These are phyloP conservation scores for Nakazawaea wickerhamii DNA, from an alignment of 805 yeast genomes.

Conservation along the genomic window DNA sequence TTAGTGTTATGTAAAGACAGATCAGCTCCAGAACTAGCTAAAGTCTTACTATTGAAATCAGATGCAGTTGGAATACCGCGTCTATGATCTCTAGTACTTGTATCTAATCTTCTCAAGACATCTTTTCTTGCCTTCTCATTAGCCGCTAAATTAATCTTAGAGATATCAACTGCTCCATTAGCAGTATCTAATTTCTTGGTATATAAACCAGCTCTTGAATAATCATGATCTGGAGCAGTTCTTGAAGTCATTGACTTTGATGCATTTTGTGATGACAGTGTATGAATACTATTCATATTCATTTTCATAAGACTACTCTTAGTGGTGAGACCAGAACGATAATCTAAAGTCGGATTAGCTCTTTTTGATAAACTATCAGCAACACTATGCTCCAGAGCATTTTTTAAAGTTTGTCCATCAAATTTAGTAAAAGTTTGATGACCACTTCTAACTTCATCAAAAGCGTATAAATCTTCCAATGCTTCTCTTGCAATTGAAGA, in stretches of 20 bases:
- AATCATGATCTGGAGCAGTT: constrained; percentile 33
- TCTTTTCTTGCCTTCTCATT: constrained; percentile 30
- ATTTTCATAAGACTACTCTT: constrained; percentile 25
- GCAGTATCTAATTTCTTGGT: constrained; percentile 30
- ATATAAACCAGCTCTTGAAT: constrained; percentile 26
- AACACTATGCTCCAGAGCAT: constrained; percentile 14
- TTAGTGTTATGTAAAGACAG: constrained; percentile 46
- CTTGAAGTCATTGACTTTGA: constrained; percentile 39
- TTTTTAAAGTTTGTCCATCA: constrained; percentile 16
- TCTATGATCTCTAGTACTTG: constrained; percentile 21
- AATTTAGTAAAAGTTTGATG: constrained; percentile 26
- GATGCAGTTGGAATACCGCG: constrained; percentile 38
- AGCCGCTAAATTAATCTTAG: constrained; percentile 47
- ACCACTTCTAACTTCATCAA: constrained; percentile 38
- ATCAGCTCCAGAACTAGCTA: constrained; percentile 51
- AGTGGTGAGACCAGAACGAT: constrained; percentile 23
- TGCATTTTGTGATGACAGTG: constrained; percentile 33
- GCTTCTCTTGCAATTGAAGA: constrained; percentile 29
- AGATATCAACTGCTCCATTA: constrained; percentile 40
- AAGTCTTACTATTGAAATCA: constrained; percentile 35
- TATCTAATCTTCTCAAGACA: constrained; percentile 24
- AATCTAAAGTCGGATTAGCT: constrained; percentile 14
- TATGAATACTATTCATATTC: constrained; percentile 24
- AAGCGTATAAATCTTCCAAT: constrained; percentile 35
- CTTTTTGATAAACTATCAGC: constrained; percentile 10